Percentiles rank a stretch among this genome's conserved stretches.
Evolutionary conservation across 1,284 basidiomycete species (phyloP).

Genomic region (Xanthoconium separans): DNA sequence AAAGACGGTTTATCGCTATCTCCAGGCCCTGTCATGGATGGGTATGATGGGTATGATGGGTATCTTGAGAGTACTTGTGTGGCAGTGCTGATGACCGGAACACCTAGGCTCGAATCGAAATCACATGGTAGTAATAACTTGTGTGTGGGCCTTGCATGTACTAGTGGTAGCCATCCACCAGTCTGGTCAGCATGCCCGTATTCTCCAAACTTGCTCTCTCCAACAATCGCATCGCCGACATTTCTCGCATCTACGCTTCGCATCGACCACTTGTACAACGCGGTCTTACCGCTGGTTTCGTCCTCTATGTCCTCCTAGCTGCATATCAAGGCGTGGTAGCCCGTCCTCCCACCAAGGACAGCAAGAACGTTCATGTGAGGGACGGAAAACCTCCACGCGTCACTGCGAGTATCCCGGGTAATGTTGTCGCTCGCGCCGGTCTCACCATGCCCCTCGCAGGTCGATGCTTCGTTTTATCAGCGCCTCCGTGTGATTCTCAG

Average conservation of each 20-base stretch:
- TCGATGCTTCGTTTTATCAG: slow-evolving; percentile 89
- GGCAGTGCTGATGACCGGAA: not conserved
- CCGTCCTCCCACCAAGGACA: slow-evolving; percentile 36
- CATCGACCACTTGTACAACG: slow-evolving; percentile 73
- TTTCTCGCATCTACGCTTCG: slow-evolving; percentile 53
- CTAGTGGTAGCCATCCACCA: not conserved
- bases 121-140: not conserved
- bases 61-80: not conserved
- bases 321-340: slow-evolving; percentile 56
- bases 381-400: slow-evolving; percentile 54
- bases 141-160: not conserved
- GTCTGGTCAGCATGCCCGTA: slow-evolving; percentile 16
- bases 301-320: slow-evolving; percentile 59
- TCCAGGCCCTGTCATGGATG: slow-evolving; percentile 2
- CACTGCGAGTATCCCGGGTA: slow-evolving; percentile 49
- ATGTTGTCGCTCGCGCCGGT: not conserved
- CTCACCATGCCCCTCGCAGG: slow-evolving; percentile 40
- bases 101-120: not conserved
- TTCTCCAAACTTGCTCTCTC: slow-evolving; percentile 20
- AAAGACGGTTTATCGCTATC: slow-evolving; percentile 1
- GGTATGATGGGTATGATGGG: slow-evolving; percentile 10
- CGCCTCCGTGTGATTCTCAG: slow-evolving; percentile 76
- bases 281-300: slow-evolving; percentile 60
- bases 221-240: slow-evolving; percentile 33
- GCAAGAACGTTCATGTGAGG: slow-evolving; percentile 30